phyloP scores from a whole-genome alignment of 1,284 basidiomycete genomes.

The Caloboletus inedulis region DNA sequence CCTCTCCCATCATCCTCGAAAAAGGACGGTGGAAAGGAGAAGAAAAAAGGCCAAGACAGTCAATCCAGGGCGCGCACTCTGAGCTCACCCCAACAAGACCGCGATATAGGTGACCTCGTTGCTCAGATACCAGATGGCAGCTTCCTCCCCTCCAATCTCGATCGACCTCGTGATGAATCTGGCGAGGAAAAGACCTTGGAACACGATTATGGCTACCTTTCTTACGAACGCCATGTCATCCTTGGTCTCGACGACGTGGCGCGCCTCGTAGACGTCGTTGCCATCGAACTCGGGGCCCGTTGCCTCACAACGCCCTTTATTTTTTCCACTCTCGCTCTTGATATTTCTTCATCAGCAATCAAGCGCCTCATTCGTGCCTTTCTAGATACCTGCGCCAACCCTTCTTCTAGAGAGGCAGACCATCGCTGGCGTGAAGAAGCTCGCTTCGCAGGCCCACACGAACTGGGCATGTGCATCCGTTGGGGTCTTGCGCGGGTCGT shows the following conservation, averaged over 20 bases:
- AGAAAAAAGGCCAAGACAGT: conserved; percentile 50
- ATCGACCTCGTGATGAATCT: conserved; percentile 41
- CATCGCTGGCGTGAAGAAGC: conserved; percentile 73
- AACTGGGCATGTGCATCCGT: conserved; percentile 81
- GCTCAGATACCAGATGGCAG: conserved; percentile 56
- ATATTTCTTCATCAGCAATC: conserved; percentile 69
- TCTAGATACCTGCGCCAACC: conserved; percentile 53
- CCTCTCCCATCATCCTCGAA: conserved; percentile 22
- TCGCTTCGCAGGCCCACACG: conserved; percentile 76
- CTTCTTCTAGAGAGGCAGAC: conserved; percentile 47
- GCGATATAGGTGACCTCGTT: conserved; percentile 34
- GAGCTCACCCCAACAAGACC: conserved; percentile 33
- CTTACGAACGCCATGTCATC: conserved; percentile 67
- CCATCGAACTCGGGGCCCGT: conserved; percentile 67
- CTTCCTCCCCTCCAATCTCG: conserved; percentile 59
- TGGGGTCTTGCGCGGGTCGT: conserved; percentile 81
- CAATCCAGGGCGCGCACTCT: conserved; percentile 40
- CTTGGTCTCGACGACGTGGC: conserved; percentile 74
- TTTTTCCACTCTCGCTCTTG: conserved; percentile 83
- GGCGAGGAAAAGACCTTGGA: conserved; percentile 33
- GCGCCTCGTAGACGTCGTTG: conserved; percentile 66
- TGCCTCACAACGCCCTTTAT: conserved; percentile 86
- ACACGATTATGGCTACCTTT: conserved; percentile 70
- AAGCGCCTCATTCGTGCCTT: conserved; percentile 75
- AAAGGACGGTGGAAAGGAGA: conserved; percentile 49